Percentiles rank a stretch among this genome's conserved stretches.
These are phyloP conservation scores for Aspergillus homomorphus DNA, from an alignment of 495 filamentous ascomycete genomes.

Conservation along the genomic window DNA sequence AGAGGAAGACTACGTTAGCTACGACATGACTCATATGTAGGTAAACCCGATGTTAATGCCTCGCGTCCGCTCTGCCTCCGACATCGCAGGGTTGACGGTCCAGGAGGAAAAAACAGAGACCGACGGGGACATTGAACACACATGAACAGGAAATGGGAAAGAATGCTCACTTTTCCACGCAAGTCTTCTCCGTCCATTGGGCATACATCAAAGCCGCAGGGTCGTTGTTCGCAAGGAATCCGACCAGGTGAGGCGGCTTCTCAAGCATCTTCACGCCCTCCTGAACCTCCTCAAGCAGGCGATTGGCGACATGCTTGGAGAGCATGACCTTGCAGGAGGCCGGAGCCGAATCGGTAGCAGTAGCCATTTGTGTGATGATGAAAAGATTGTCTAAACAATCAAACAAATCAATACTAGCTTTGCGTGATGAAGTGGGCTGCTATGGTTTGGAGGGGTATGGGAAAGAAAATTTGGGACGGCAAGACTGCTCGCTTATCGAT, in stretches of 20 bases:
- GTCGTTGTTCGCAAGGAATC: slow-evolving; percentile 89
- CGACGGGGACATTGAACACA: slow-evolving; percentile 14
- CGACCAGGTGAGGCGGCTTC: slow-evolving; percentile 72
- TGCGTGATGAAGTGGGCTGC: slow-evolving; percentile 13
- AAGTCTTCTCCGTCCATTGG: slow-evolving; percentile 95
- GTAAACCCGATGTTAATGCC: neutral
- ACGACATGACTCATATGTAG: slow-evolving; percentile 7
- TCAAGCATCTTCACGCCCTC: slow-evolving; percentile 66
- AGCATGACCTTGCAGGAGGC: slow-evolving; percentile 88
- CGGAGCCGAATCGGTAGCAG: slow-evolving; percentile 28
- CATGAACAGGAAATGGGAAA: slow-evolving; percentile 19
- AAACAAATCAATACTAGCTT: slow-evolving; percentile 15
- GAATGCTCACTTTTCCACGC: slow-evolving; percentile 78
- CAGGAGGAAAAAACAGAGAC: neutral
- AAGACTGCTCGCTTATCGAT: slow-evolving; percentile 48
- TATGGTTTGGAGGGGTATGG: slow-evolving; percentile 21
- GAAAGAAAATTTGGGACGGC: slow-evolving; percentile 31
- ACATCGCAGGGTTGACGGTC: slow-evolving; percentile 8
- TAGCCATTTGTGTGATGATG: slow-evolving; percentile 31
- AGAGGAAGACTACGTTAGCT: slow-evolving; percentile 24
- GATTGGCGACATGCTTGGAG: slow-evolving; percentile 77
- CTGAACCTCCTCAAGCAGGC: slow-evolving; percentile 71
- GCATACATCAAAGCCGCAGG: slow-evolving; percentile 90
- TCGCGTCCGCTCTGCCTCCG: slow-evolving; percentile 6
- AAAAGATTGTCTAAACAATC: slow-evolving; percentile 6